These are phyloP conservation scores for Hypoxylon crocopeplum DNA, from an alignment of 495 filamentous ascomycete species.

Conservation along the genomic window DNA sequence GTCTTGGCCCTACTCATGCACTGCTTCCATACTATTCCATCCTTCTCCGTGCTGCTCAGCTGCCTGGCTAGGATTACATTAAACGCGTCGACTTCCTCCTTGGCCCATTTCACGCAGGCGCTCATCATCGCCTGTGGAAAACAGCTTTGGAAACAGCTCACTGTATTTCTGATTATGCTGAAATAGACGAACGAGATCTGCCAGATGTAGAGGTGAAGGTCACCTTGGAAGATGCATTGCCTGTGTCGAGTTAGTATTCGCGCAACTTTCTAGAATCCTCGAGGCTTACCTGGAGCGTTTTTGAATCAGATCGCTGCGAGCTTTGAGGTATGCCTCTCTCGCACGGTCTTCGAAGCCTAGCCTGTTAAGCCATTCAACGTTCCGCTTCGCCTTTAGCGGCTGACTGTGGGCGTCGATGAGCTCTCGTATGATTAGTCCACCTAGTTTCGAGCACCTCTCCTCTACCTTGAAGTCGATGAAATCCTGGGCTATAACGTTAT, in stretches of 20 bases:
- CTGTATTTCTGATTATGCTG: constrained; percentile 88
- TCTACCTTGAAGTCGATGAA: constrained; percentile 89
- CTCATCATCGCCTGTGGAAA: constrained; percentile 88
- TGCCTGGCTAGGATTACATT: constrained; percentile 82
- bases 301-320: constrained; percentile 75
- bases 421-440: constrained; percentile 73
- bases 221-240: constrained; percentile 92
- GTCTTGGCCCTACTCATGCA: constrained; percentile 83
- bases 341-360: constrained; percentile 91
- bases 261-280: neutral
- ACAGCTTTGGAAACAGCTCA: constrained; percentile 84
- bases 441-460: constrained; percentile 81
- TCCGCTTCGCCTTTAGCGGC: constrained; percentile 68
- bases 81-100: constrained; percentile 88
- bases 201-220: constrained; percentile 90
- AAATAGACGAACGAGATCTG: constrained; percentile 98
- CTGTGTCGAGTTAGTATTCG: constrained; percentile 55
- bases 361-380: constrained; percentile 81
- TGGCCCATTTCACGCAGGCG: constrained; percentile 95
- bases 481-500: constrained; percentile 83
- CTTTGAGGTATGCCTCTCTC: constrained; percentile 82
- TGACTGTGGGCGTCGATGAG: constrained; percentile 77
- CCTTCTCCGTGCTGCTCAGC: constrained; percentile 77
- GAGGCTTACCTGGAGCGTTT: constrained; percentile 77
- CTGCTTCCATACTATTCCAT: constrained; percentile 74